Evolutionary conservation across 73 alveolate species (phyloP).

Genomic region (Paraurostyla sp.): DNA sequence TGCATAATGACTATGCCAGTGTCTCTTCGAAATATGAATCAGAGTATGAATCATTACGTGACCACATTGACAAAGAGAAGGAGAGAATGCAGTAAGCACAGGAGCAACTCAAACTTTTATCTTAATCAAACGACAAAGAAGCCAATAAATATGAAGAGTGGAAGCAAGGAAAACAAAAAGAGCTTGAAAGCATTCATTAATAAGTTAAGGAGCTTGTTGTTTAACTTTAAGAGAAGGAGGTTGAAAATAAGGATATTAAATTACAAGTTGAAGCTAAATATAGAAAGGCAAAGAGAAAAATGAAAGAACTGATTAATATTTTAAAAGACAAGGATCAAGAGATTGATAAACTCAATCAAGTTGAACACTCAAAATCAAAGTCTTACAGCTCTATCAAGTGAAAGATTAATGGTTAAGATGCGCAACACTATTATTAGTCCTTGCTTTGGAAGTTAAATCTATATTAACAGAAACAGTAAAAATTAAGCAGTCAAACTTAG

Average conservation of each 20-base stretch:
- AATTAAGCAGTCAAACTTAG: not conserved
- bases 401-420: not conserved
- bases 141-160: not conserved
- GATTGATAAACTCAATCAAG: constrained; percentile 20
- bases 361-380: not conserved
- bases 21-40: constrained; percentile 18
- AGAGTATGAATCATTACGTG: not conserved
- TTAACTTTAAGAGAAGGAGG: not conserved
- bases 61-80: not conserved
- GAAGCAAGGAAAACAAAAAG: constrained; percentile 12
- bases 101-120: not conserved
- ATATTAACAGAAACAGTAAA: not conserved
- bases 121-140: not conserved
- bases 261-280: not conserved
- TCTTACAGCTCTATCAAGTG: not conserved
- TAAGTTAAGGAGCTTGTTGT: constrained; percentile 22
- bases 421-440: constrained; percentile 12
- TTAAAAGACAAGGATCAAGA: not conserved
- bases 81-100: constrained; percentile 8
- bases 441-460: not conserved
- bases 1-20: constrained; percentile 13
- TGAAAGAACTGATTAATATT: not conserved
- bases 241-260: not conserved
- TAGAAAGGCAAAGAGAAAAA: not conserved
- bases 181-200: not conserved